phyloP scores from a whole-genome alignment of 2,329 filamentous ascomycete genomes.

The Chalaropsis ovoidea region DNA sequence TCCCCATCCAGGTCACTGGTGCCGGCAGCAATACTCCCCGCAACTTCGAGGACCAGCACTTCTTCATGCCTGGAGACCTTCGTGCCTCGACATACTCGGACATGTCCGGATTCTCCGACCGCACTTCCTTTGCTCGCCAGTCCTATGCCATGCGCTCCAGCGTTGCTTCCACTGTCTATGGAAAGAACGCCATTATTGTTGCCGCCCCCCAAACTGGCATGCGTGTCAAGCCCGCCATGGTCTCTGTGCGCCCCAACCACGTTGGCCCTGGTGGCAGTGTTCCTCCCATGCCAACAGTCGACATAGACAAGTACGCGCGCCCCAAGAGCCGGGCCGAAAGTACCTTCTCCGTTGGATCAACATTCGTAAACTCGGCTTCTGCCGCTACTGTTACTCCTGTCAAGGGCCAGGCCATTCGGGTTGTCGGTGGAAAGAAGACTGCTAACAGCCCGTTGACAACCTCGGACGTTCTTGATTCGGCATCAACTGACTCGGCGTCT shows the following conservation, averaged over 20 bases:
- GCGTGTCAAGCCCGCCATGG: constrained; percentile 79
- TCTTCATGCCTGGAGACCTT: constrained; percentile 84
- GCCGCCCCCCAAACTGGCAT: constrained; percentile 77
- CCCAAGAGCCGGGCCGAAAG: constrained; percentile 45
- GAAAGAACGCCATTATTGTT: constrained; percentile 76
- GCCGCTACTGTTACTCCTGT: constrained; percentile 47
- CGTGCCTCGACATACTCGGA: constrained; percentile 85
- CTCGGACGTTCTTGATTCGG: constrained; percentile 1
- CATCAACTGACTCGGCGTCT: constrained; percentile 3
- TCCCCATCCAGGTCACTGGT: constrained; percentile 57
- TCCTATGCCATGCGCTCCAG: constrained; percentile 56
- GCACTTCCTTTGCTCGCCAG: constrained; percentile 50
- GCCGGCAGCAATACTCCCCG: constrained; percentile 39
- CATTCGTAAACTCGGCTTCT: constrained; percentile 56
- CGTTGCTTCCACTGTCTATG: constrained; percentile 88
- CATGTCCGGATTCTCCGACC: constrained; percentile 53
- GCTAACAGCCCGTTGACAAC: constrained; percentile 8
- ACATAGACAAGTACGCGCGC: constrained; percentile 50
- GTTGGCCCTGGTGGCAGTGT: constrained; percentile 43
- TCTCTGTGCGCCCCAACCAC: constrained; percentile 68
- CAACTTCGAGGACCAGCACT: constrained; percentile 67
- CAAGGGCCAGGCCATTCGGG: constrained; percentile 50
- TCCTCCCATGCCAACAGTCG: constrained; percentile 64
- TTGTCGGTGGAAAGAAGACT: constrained; percentile 41
- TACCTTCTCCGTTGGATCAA: constrained; percentile 58